These are phyloP conservation scores for Calycina herbarum DNA, from an alignment of 2,329 filamentous ascomycete genomes.

Conservation along the genomic window DNA sequence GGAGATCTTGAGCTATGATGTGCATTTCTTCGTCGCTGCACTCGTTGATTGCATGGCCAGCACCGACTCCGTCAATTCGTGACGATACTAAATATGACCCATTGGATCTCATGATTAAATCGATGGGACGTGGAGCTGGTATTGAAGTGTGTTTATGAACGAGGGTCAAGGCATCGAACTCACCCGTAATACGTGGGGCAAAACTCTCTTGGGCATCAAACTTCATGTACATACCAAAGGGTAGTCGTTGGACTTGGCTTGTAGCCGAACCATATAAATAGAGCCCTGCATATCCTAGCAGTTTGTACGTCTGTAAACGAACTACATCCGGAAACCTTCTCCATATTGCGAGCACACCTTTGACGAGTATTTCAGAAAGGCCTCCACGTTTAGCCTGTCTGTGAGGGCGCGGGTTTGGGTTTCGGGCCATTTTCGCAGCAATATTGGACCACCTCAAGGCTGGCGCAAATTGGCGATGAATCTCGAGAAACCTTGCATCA, in stretches of 20 bases:
- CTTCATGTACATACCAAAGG: conserved; percentile 23
- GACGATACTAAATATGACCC: conserved; percentile 18
- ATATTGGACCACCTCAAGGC: conserved; percentile 16
- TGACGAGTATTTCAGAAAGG: conserved; percentile 8
- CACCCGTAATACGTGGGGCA: conserved; percentile 11
- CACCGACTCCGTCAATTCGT: conserved; percentile 15
- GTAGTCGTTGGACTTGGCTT: conserved; percentile 17
- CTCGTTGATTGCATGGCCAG: conserved; percentile 12
- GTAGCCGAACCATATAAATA: conserved; percentile 13
- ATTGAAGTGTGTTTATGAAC: conserved; percentile 15
- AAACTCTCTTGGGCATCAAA: conserved; percentile 10
- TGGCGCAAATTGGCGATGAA: conserved; percentile 16
- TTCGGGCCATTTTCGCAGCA: conserved; percentile 11
- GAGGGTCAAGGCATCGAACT: conserved; percentile 19
- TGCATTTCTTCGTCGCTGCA: conserved; percentile 19
- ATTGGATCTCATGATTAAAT: conserved; percentile 12
- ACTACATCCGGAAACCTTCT: conserved; percentile 15
- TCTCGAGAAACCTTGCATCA: conserved; percentile 12
- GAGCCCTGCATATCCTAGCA: conserved; percentile 13
- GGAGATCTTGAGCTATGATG: conserved; percentile 17
- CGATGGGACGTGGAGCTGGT: conserved; percentile 16
- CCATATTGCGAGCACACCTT: conserved; percentile 16
- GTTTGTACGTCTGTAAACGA: conserved; percentile 17
- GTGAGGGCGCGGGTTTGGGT: not conserved
- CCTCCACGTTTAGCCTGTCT: conserved; percentile 1